Base-by-base conservation (phyloP, 2,329 filamentous ascomycete genomes). In the Colletotrichum paranaense region DNA sequence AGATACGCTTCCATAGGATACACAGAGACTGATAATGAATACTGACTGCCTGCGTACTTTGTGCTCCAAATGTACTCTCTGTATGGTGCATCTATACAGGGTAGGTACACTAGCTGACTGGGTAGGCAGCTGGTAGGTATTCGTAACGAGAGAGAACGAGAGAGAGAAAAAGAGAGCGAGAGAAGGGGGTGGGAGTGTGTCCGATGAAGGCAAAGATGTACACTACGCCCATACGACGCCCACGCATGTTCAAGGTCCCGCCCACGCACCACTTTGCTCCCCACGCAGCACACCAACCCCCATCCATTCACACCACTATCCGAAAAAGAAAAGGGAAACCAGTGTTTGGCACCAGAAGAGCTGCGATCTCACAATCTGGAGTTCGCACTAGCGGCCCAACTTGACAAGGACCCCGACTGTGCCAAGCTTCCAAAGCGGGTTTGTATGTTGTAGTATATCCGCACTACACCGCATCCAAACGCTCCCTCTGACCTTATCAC, bases 321-420 rank as follows among this genome's bases (percentile, higher is more conserved):
- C 46, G n/a, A 55, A 67, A 68, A 52, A 68, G 63, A 72, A 60
- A 35, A 22, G 19, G 12, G n/a, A n/a, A 42, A 42, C 14, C 30
- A n/a, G 24, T 26, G 53, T 38, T 7, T 32, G 19, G 30, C 22
- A 63, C 24, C 58, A 68, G 57, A 52, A 42, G 38, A 42, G 38
- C 53, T 52, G 52, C 69, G 65, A 63, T 68, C 65, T 72, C 58
- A 63, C 58, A 72, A 72, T 63, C 58, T 68, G 59, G 58, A 72
- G 65, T 72, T 72, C 52, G 53, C 59, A 46, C 65, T 72, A 72
- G 58, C 69, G 59, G 69, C 69, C 65, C 69, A 72, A 72, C 57
- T 53, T 14, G 59, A 63, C 69, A 24, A 72, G 58, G 65, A 68
- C 65, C 69, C 58, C 65, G 9, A 68, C 58, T 42, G 55, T 72